A percentile compares a stretch with the other conserved stretches of the same genome.
These are phyloP conservation scores for Chytriomyces sp. DNA, from an alignment of 192 early-diverging fungal species.

Conservation along the genomic window DNA sequence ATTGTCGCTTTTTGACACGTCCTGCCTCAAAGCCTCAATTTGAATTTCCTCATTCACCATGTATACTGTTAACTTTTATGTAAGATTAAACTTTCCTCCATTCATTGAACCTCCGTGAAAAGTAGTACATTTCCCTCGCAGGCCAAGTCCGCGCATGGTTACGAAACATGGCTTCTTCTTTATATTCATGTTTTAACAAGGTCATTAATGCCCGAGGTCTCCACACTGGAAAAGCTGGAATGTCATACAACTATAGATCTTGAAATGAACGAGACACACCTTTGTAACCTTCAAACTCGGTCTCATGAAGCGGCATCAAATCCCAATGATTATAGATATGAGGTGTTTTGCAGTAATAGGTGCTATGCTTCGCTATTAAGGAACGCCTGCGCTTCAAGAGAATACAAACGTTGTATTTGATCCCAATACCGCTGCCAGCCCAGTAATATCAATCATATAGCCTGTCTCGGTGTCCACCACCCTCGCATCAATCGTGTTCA, in stretches of 20 bases:
- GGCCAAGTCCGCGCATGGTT: no score
- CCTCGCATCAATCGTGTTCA: conserved; percentile 44
- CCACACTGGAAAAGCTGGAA: conserved; percentile 37
- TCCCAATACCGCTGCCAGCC: conserved; percentile 6
- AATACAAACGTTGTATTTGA: conserved; percentile 2
- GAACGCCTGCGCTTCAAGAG: no score
- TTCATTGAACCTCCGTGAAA: no score
- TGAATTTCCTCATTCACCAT: no score
- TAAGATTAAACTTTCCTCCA: no score
- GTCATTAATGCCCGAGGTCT: conserved; percentile 23
- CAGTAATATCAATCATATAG: conserved; percentile 41
- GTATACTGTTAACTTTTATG: no score
- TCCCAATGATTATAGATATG: conserved; percentile 10
- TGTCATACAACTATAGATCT: no score
- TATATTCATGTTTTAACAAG: conserved; percentile 11
- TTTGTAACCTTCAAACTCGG: conserved; percentile 32
- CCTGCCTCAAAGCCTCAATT: no score
- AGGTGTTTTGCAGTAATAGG: conserved; percentile 28
- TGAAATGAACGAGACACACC: no score
- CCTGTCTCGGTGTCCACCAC: conserved; percentile 41
- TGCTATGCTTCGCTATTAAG: no score
- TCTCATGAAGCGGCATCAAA: conserved; percentile 27
- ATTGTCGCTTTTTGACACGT: no score
- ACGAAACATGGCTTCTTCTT: neutral
- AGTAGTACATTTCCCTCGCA: no score